phyloP scores from a whole-genome alignment of 345 rosid genomes.

The Salix exigua region DNA sequence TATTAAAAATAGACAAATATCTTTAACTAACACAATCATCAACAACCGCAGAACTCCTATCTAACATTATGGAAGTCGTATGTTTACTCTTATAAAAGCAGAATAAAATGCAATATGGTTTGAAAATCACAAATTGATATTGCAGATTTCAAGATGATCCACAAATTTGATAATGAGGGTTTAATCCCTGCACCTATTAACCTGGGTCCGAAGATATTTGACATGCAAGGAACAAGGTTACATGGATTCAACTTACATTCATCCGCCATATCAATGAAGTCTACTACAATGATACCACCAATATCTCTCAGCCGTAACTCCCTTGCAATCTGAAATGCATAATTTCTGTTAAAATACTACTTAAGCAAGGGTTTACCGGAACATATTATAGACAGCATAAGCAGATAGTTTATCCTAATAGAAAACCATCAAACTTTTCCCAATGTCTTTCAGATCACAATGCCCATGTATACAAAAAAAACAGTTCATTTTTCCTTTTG shows the following conservation, averaged over 20 bases:
- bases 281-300: conserved; percentile 97
- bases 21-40: not conserved
- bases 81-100: not conserved
- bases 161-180: not conserved
- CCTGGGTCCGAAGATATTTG: not conserved
- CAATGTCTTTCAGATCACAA: not conserved
- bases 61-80: not conserved
- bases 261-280: conserved; percentile 94
- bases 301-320: conserved; percentile 91
- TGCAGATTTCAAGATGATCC: not conserved
- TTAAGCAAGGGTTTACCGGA: conserved; percentile 5
- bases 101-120: not conserved
- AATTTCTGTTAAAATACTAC: conserved; percentile 10
- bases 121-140: not conserved
- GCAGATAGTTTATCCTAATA: conserved; percentile 1
- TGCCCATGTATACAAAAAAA: not conserved
- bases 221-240: not conserved
- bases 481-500: not conserved
- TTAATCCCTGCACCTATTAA: not conserved
- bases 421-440: not conserved
- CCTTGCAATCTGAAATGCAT: conserved; percentile 77
- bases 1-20: not conserved
- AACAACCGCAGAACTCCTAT: not conserved
- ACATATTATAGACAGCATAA: conserved; percentile 1
- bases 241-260: conserved; percentile 54